These are phyloP conservation scores for Sugiyamaella americana DNA, from an alignment of 805 yeast species.

Conservation along the genomic window DNA sequence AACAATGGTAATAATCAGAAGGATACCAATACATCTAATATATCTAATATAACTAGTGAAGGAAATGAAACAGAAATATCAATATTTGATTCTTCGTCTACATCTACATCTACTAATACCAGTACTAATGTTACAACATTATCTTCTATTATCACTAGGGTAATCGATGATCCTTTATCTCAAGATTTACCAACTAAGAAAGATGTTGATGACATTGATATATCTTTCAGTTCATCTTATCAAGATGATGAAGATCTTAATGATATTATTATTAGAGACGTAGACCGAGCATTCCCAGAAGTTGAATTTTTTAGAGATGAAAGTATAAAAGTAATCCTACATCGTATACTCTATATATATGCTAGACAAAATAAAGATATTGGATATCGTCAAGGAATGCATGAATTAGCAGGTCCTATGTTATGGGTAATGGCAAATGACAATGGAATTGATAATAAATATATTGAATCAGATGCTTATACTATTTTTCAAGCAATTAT, in stretches of 20 bases:
- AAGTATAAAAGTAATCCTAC: constrained; percentile 26
- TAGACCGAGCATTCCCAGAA: constrained; percentile 33
- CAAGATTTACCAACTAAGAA: background rate
- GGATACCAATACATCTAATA: constrained; percentile 1
- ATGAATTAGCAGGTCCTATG: constrained; percentile 46
- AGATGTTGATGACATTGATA: background rate
- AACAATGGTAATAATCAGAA: background rate
- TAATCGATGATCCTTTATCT: background rate
- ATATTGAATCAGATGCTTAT: constrained; percentile 30
- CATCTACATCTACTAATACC: background rate
- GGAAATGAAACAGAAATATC: background rate
- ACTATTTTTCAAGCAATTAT: constrained; percentile 28
- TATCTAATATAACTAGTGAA: background rate
- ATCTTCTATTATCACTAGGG: background rate
- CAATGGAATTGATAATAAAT: constrained; percentile 3
- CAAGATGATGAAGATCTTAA: constrained; percentile 15
- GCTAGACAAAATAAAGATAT: constrained; percentile 41
- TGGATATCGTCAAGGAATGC: constrained; percentile 52
- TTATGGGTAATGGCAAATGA: constrained; percentile 22
- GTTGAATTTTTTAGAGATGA: constrained; percentile 27
- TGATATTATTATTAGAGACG: constrained; percentile 28
- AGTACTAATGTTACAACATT: background rate
- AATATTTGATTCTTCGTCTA: background rate
- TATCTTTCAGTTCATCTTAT: background rate
- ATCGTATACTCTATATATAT: constrained; percentile 43